A percentile compares a stretch with the other conserved stretches of the same genome.
Conservation (phyloP, 2,329 filamentous ascomycete genomes). For the Intubia oerlemansii region DNA sequence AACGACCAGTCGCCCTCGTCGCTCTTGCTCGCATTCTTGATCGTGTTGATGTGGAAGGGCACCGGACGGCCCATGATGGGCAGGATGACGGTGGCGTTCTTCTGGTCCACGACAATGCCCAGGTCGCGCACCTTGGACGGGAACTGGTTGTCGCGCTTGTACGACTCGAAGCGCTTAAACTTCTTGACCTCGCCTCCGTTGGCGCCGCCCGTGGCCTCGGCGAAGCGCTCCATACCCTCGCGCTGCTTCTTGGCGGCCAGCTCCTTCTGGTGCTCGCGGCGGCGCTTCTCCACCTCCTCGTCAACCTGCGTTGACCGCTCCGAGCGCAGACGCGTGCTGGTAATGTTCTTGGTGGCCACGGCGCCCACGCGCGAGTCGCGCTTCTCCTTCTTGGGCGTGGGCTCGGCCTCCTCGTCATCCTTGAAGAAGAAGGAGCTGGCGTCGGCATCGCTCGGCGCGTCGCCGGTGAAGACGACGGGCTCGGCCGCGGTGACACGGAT, state of each 20-base stretch:
- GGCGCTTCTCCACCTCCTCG: slow-evolving; percentile 71
- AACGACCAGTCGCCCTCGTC: slow-evolving; percentile 90
- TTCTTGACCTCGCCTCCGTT: slow-evolving; percentile 92
- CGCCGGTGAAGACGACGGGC: slow-evolving; percentile 76
- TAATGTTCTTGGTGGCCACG: slow-evolving; percentile 87
- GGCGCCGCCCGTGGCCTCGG: slow-evolving; percentile 62
- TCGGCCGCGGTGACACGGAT: slow-evolving; percentile 68
- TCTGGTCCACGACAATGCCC: slow-evolving; percentile 74
- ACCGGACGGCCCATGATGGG: slow-evolving; percentile 96
- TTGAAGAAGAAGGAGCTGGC: slow-evolving; percentile 98
- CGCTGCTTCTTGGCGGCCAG: slow-evolving; percentile 70
- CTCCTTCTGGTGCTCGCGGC: slow-evolving; percentile 84
- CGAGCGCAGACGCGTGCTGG: slow-evolving; percentile 75
- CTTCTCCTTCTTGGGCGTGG: slow-evolving; percentile 78
- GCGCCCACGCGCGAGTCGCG: slow-evolving; percentile 65
- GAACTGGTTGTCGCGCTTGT: slow-evolving; percentile 93
- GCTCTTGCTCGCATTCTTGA: slow-evolving; percentile 97
- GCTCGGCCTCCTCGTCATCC: slow-evolving; percentile 75
- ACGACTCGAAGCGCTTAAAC: slow-evolving; percentile 97
- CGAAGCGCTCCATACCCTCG: slow-evolving; percentile 68
- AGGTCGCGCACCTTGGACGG: slow-evolving; percentile 66
- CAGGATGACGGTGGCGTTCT: slow-evolving; percentile 75
- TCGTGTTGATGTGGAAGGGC: slow-evolving; percentile 91
- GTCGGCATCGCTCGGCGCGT: slow-evolving; percentile 77
- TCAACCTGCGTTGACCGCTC: slow-evolving; percentile 76